These are phyloP conservation scores for Aspergillus campestris DNA, from an alignment of 495 filamentous ascomycete species.

Conservation along the genomic window DNA sequence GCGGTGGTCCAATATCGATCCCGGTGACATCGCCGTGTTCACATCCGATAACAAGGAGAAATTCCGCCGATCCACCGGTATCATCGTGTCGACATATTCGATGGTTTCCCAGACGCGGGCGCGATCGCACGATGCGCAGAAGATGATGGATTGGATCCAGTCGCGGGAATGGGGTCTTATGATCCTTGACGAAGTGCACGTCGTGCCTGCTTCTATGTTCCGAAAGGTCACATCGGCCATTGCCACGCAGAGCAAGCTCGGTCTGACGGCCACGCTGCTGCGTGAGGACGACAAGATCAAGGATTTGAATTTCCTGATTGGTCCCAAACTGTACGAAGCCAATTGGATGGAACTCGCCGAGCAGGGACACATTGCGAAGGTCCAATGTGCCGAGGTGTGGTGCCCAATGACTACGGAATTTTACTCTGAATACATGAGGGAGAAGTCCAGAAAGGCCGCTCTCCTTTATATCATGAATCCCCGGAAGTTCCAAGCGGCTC, in stretches of 20 bases:
- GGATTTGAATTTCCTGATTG: slow-evolving; percentile 95
- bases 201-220: slow-evolving; percentile 94
- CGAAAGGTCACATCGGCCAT: slow-evolving; percentile 84
- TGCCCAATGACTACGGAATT: slow-evolving; percentile 99
- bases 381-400: slow-evolving; percentile 98
- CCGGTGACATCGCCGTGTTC: slow-evolving; percentile 87
- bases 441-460: slow-evolving; percentile 57
- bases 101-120: slow-evolving; percentile 90
- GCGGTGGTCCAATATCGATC: slow-evolving; percentile 96
- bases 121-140: slow-evolving; percentile 83
- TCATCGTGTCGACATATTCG: slow-evolving; percentile 95
- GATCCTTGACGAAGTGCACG: slow-evolving; percentile 97
- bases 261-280: slow-evolving; percentile 87
- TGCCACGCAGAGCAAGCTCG: slow-evolving; percentile 92
- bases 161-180: slow-evolving; percentile 96
- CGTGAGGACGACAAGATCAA: slow-evolving; percentile 97
- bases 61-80: slow-evolving; percentile 82
- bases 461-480: slow-evolving; percentile 97
- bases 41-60: slow-evolving; percentile 89
- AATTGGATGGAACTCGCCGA: slow-evolving; percentile 99
- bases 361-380: slow-evolving; percentile 93
- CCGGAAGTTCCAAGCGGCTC: slow-evolving; percentile 90
- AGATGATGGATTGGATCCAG: slow-evolving; percentile 95
- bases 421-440: slow-evolving; percentile 83
- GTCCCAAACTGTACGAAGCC: slow-evolving; percentile 94